Evolutionary conservation across 2,329 filamentous ascomycete genomes (phyloP), one percentile per base, ranked within the genome.

Genomic region (Colletotrichum sp.): DNA sequence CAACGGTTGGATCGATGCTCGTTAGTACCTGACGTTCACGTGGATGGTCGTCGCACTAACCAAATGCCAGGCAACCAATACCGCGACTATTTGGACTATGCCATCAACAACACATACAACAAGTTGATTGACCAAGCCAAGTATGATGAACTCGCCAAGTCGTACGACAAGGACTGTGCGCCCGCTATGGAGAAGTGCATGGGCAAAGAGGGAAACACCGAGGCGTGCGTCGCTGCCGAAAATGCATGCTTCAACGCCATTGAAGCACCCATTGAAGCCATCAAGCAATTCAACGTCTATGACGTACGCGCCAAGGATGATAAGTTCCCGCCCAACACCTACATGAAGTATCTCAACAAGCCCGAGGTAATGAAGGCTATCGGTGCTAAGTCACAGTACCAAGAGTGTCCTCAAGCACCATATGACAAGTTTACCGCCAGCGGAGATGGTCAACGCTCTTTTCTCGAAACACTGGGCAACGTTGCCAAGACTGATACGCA

Each of bases 1-100:
- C 82, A 92, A 91, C 78, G 89, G 88, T 30, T 91, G 88, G 84
- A 86, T 90, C 71, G 89, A 92, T 76, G 81, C 75, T 65, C 67
- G 75, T 75, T 16, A n/a, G 66, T 22, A 8, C 1, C 6, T 4
- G 15, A 22, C 6, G 1, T 12, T 6, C 8, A 18, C 8, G 9
- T 25, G n/a, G n/a, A n/a, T n/a, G n/a, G n/a, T n/a, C n/a, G n/a
- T n/a, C n/a, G n/a, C n/a, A 16, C 34, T 69, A 28, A 73, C 28
- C 2, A n/a, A 12, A 30, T 3, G 3, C 2, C 3, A 76, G 72
- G 39, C 6, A 66, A 64, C 4, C 86, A 88, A 76, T 85, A 87
- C 69, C 84, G 86, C 8, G 80, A 83, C 5, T 87, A 88, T 76
- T 82, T 87, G 8, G 83, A 85, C 22, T 88, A 86, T 70, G 84